Evolutionary conservation across 148 eudicot species (phyloP).

Genomic region (Nyssa sinensis): DNA sequence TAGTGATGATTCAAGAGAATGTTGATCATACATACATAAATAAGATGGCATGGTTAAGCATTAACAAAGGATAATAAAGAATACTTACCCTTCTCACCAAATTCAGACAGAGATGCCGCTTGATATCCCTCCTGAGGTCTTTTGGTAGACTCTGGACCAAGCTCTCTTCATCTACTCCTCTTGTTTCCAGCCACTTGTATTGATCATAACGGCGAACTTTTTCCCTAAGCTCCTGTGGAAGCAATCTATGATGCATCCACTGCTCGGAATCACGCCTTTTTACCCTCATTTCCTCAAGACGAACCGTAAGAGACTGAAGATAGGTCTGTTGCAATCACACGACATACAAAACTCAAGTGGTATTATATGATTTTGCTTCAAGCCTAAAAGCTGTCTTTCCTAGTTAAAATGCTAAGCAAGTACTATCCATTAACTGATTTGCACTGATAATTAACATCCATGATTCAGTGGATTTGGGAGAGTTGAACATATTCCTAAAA

Average conservation of each 20-base stretch:
- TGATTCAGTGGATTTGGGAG: neutral
- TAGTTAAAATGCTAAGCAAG: constrained; percentile 1
- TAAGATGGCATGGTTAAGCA: neutral
- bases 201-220: constrained; percentile 42
- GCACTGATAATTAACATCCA: neutral
- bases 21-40: neutral
- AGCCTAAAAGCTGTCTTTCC: neutral
- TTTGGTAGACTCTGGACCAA: constrained; percentile 36
- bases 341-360: constrained; percentile 3
- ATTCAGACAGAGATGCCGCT: constrained; percentile 42
- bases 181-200: constrained; percentile 42
- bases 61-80: neutral
- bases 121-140: constrained; percentile 45
- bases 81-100: constrained; percentile 38
- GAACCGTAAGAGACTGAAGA: constrained; percentile 41
- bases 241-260: constrained; percentile 48
- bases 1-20: neutral
- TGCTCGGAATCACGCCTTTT: constrained; percentile 46
- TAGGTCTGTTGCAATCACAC: constrained; percentile 34
- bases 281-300: constrained; percentile 44
- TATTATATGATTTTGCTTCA: neutral
- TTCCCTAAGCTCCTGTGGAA: constrained; percentile 43
- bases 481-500: neutral
- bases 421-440: neutral
- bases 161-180: constrained; percentile 45